Conservation (phyloP, 2,329 filamentous ascomycete genomes). For the Amesomyces nigricolor region DNA sequence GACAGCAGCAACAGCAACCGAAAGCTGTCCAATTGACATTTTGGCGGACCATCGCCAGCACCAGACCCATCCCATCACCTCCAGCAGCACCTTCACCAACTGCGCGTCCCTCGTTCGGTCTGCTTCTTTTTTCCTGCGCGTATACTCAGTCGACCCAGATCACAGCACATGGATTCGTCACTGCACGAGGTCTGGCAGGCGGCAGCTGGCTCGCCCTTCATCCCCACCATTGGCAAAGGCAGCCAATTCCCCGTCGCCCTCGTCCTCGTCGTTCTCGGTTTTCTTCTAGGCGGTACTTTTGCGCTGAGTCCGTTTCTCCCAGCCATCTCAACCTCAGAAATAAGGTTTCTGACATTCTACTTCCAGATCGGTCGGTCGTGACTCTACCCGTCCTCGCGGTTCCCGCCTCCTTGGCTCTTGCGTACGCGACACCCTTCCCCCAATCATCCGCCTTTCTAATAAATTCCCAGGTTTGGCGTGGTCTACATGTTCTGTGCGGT, state of each 20-base stretch:
- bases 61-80: no score
- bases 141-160: background rate
- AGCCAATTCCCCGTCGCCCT: slow-evolving; percentile 80
- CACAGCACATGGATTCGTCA: slow-evolving; percentile 66
- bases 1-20: background rate
- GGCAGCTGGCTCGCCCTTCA: slow-evolving; percentile 79
- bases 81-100: background rate
- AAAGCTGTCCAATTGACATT: slow-evolving; percentile 16
- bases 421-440: slow-evolving; percentile 53
- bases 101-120: background rate
- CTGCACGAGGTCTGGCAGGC: slow-evolving; percentile 90
- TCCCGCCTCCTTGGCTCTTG: slow-evolving; percentile 82
- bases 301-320: slow-evolving; percentile 65
- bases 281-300: slow-evolving; percentile 72
- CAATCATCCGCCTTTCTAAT: slow-evolving; percentile 12
- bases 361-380: slow-evolving; percentile 69
- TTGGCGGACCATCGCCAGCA: background rate
- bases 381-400: slow-evolving; percentile 74
- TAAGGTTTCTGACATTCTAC: background rate
- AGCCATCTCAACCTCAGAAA: background rate
- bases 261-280: slow-evolving; percentile 63
- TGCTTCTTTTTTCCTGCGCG: background rate
- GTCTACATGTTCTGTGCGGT: slow-evolving; percentile 99
- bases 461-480: slow-evolving; percentile 66
- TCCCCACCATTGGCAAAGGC: slow-evolving; percentile 72